These are phyloP conservation scores for Cynara cardunculus DNA, from an alignment of 129 eudicot species.

Conservation along the genomic window DNA sequence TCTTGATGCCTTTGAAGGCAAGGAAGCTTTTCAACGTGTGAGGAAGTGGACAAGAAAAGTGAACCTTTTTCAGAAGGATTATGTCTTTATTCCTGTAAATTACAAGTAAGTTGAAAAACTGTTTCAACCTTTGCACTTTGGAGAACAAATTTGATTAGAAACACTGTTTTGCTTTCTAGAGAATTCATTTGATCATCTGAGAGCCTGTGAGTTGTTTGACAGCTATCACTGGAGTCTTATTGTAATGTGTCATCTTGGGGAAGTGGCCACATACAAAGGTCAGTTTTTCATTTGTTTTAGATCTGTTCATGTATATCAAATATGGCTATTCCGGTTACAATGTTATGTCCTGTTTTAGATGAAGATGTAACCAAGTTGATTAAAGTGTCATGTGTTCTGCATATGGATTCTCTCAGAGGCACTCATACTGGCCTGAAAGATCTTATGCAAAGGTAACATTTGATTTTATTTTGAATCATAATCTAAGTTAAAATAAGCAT, in stretches of 20 bases:
- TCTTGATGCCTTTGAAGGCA: slow-evolving; percentile 63
- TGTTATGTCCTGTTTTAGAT: slow-evolving; percentile 30
- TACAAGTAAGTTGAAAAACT: slow-evolving; percentile 55
- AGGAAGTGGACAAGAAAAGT: slow-evolving; percentile 97
- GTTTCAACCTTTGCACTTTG: background rate
- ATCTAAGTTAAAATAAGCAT: background rate
- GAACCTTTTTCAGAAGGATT: slow-evolving; percentile 87
- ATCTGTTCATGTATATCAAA: background rate
- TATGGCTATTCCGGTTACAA: background rate
- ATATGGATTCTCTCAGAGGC: slow-evolving; percentile 93
- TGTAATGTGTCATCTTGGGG: slow-evolving; percentile 87
- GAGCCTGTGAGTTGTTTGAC: slow-evolving; percentile 14
- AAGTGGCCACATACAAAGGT: slow-evolving; percentile 57
- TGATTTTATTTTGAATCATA: background rate
- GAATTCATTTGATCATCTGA: background rate
- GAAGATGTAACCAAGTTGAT: slow-evolving; percentile 30
- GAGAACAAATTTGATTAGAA: background rate
- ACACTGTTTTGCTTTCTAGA: no score
- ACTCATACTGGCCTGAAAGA: slow-evolving; percentile 67
- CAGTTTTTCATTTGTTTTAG: slow-evolving; percentile 13
- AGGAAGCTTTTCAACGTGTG: slow-evolving; percentile 89
- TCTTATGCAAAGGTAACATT: slow-evolving; percentile 71
- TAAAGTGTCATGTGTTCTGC: slow-evolving; percentile 80
- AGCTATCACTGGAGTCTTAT: slow-evolving; percentile 97
- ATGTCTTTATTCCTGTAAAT: slow-evolving; percentile 84